Conservation (phyloP, 257 asterid genomes). For the Eustoma russellianum region DNA sequence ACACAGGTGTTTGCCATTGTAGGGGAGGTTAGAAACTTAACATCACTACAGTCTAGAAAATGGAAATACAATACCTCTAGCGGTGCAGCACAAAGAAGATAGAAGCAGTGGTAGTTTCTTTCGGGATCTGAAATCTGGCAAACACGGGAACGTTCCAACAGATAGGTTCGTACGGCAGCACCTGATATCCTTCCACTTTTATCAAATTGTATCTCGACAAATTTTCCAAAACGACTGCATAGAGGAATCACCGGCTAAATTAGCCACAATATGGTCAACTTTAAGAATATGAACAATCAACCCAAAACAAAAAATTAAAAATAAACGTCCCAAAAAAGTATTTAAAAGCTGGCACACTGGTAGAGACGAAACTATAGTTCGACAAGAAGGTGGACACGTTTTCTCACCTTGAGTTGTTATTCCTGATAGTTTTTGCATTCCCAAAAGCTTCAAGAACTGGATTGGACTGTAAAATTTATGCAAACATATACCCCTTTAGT, state of each 20-base stretch:
- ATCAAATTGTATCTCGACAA: conserved; percentile 97
- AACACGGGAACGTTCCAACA: conserved; percentile 98
- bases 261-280: conserved; percentile 1
- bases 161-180: conserved; percentile 93
- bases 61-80: conserved; percentile 46
- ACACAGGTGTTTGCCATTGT: not conserved
- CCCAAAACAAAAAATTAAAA: not conserved
- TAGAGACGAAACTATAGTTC: not conserved
- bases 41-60: not conserved
- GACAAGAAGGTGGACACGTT: conserved; percentile 4
- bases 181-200: conserved; percentile 98
- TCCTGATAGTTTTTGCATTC: conserved; percentile 94
- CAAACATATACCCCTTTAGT: not conserved
- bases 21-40: not conserved
- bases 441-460: conserved; percentile 99
- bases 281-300: not conserved
- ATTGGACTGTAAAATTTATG: conserved; percentile 59
- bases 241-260: conserved; percentile 11
- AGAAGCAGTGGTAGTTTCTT: conserved; percentile 98
- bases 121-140: conserved; percentile 95
- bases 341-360: not conserved
- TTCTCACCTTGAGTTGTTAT: conserved; percentile 88
- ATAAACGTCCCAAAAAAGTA: too few relatives aligned
- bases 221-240: conserved; percentile 96
- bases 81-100: conserved; percentile 96